A percentile compares a stretch with the other conserved stretches of the same genome.
Conservation (phyloP, 495 filamentous ascomycete genomes). For the Penicillium psychrofluorescens region DNA sequence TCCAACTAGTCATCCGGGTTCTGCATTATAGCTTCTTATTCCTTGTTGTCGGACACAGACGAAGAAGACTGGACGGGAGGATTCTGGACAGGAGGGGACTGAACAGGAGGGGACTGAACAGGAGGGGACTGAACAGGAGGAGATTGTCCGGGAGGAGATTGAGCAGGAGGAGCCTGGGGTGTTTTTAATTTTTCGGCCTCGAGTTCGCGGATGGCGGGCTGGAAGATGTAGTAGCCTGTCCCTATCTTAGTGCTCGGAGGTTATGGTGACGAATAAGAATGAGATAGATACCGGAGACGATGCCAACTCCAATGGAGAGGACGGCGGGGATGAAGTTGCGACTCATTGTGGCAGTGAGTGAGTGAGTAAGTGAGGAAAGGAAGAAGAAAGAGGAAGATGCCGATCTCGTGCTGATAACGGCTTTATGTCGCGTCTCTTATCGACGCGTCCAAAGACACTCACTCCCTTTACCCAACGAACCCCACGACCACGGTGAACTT, state of each 20-base stretch:
- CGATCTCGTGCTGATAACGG: neutral
- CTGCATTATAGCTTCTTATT: too few relatives aligned
- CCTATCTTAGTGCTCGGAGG: neutral
- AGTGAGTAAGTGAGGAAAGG: neutral
- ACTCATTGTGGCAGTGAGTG: slow-evolving; percentile 21
- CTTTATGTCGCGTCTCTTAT: slow-evolving; percentile 7
- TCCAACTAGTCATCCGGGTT: too few relatives aligned
- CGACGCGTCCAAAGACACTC: slow-evolving; percentile 24
- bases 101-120: too few relatives aligned
- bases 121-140: too few relatives aligned
- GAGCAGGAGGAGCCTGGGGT: neutral
- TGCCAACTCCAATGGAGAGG: slow-evolving; percentile 33
- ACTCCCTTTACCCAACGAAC: neutral
- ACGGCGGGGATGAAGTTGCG: slow-evolving; percentile 32
- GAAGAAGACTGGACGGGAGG: too few relatives aligned
- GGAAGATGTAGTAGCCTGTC: slow-evolving; percentile 26
- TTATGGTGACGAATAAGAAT: neutral
- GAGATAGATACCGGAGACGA: slow-evolving; percentile 26
- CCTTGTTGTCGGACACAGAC: too few relatives aligned
- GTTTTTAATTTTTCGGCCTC: slow-evolving; percentile 9
- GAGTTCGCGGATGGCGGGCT: slow-evolving; percentile 19
- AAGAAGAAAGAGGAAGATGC: neutral
- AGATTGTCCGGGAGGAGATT: neutral
- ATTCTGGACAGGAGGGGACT: too few relatives aligned
- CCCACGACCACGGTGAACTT: too few relatives aligned